Base-by-base conservation (phyloP, 2,329 filamentous ascomycete genomes). In the Pseudogymnoascus sp. region DNA sequence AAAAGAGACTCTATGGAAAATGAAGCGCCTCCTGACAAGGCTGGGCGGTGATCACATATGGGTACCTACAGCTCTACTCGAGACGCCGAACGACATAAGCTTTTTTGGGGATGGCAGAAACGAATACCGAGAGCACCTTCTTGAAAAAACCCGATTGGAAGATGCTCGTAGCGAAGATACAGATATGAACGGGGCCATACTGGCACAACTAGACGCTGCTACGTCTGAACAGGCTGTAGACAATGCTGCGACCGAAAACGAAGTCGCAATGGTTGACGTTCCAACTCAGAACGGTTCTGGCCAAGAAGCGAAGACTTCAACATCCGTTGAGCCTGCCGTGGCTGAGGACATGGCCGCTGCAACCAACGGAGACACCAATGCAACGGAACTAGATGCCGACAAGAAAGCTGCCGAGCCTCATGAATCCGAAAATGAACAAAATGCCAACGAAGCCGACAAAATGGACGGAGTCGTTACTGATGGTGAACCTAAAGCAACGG, bases 11-110 rank as follows among this genome's bases (percentile, higher is more conserved):
- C 77, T 93, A 10, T 90, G 87, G 83, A 86, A 84, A 69, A 86
- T 91, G 57, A 91, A 91, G 72, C 85, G 88, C 68, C 76, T 95
- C 61, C 81, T 91, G 68, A 89, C 87, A 34, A 84, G 84, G 67
- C 80, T 95, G 7, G 85, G 88, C 60, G 91, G 91, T 34, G 91
- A 96, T 73, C 84, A 86, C 66, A 85, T 84, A 12, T 88, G 86
- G 85, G 80, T 82, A 51, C 84, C 85, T 6, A 86, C 84, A 70
- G 80, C 80, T 57, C 76, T 79, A 67, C 82, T 87, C 75, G 75
- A 86, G 39, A 80, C 80, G 0, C 76, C 81, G 4, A 78, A 83
- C 68, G 84, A 88, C 68, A 75, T 79, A 62, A 77, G 82, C 37
- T 73, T 86, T 1, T 88, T 74, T 60, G 66, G 70, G 14, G 70